These are phyloP conservation scores for Ogataea hybrid DNA, from an alignment of 1,139 yeast species.

Conservation along the genomic window DNA sequence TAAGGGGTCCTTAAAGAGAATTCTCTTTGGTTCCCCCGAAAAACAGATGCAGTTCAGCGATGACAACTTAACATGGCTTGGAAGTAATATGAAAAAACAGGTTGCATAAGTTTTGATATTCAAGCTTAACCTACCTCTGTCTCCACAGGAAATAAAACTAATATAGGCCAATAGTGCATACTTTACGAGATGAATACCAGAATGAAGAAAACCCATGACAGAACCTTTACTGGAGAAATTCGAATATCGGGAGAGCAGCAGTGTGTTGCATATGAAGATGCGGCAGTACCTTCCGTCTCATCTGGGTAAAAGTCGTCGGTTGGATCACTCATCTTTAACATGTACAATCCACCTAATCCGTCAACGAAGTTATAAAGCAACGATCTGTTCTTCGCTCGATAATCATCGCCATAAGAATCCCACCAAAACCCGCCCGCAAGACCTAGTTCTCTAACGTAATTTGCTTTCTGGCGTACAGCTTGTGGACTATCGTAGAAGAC, in stretches of 20 bases:
- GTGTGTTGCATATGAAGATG: not conserved
- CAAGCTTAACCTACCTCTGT: not conserved
- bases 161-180: too few species aligned
- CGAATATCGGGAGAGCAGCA: too few species aligned
- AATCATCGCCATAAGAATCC: slow-evolving; percentile 80
- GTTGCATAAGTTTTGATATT: not conserved
- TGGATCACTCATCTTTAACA: slow-evolving; percentile 13
- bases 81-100: slow-evolving; percentile 19
- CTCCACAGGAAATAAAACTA: too few species aligned
- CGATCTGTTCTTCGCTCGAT: slow-evolving; percentile 34
- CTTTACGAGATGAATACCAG: too few species aligned
- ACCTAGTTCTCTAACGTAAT: slow-evolving; percentile 44
- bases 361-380: slow-evolving; percentile 43
- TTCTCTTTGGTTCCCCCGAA: slow-evolving; percentile 11
- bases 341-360: slow-evolving; percentile 38
- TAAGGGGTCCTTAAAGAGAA: slow-evolving; percentile 2
- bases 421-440: slow-evolving; percentile 94
- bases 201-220: not conserved
- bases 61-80: slow-evolving; percentile 24
- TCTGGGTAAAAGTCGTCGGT: slow-evolving; percentile 1
- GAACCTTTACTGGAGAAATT: too few species aligned
- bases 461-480: slow-evolving; percentile 57
- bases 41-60: slow-evolving; percentile 15
- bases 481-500: slow-evolving; percentile 66
- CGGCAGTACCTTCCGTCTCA: slow-evolving; percentile 7